Conservation (phyloP, 1,139 yeast genomes). For the Waltiozyma sp. region DNA sequence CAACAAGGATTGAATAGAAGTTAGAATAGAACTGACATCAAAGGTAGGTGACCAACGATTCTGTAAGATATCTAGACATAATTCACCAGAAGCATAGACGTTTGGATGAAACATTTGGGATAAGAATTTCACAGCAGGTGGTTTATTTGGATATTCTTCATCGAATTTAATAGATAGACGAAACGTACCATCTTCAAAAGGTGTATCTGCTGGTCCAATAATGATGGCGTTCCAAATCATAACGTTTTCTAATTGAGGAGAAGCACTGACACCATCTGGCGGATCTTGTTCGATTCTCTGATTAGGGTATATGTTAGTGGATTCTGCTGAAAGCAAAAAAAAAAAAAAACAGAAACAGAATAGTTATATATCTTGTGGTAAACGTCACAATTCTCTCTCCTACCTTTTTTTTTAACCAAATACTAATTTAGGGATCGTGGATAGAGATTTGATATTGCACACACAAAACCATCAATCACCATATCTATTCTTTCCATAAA, state of each 20-base stretch:
- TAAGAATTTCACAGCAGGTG: slow-evolving; percentile 84
- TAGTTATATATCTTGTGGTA: no score
- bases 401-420: neutral
- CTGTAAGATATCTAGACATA: slow-evolving; percentile 90
- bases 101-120: slow-evolving; percentile 98
- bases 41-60: slow-evolving; percentile 99
- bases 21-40: slow-evolving; percentile 92
- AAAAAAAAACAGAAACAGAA: no score
- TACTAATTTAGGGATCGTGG: neutral
- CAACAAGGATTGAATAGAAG: slow-evolving; percentile 71
- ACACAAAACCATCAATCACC: neutral
- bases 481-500: neutral
- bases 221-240: slow-evolving; percentile 98
- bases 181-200: slow-evolving; percentile 97
- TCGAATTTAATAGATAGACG: slow-evolving; percentile 79
- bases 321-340: no score
- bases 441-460: neutral
- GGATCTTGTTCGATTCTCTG: slow-evolving; percentile 96
- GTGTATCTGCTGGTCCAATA: slow-evolving; percentile 96
- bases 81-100: slow-evolving; percentile 90
- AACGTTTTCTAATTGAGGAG: slow-evolving; percentile 93
- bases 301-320: neutral
- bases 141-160: slow-evolving; percentile 96
- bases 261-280: slow-evolving; percentile 95
- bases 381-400: no score